phyloP scores from a whole-genome alignment of 306 rosid genomes.

The Ormosia semicastrata region DNA sequence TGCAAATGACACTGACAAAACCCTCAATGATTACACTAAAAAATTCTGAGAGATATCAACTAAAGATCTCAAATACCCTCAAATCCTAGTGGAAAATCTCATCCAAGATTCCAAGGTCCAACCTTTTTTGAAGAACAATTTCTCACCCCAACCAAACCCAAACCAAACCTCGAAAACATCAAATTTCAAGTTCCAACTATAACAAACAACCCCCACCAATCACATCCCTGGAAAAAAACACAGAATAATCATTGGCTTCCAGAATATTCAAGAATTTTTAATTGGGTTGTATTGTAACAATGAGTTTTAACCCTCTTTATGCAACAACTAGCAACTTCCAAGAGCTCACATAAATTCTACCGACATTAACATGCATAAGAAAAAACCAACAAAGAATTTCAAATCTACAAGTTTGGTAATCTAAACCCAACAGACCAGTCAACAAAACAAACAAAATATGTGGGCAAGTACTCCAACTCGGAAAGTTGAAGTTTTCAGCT shows the following conservation, averaged over 20 bases:
- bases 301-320: not conserved
- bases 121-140: not conserved
- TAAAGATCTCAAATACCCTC: too few species aligned
- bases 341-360: not conserved
- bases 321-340: conserved; percentile 3
- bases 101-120: not conserved
- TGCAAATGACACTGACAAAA: not conserved
- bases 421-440: conserved; percentile 5
- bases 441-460: conserved; percentile 5
- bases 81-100: not conserved
- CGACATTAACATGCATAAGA: not conserved
- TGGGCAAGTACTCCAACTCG: conserved; percentile 27
- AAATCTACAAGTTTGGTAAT: conserved; percentile 7
- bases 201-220: not conserved
- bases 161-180: not conserved
- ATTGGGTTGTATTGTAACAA: not conserved
- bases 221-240: too few species aligned
- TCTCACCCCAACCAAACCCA: not conserved
- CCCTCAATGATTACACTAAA: not conserved
- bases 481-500: not conserved
- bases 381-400: not conserved
- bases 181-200: not conserved
- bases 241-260: not conserved
- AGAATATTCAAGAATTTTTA: conserved; percentile 13
- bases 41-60: too few species aligned